phyloP scores from a whole-genome alignment of 768 basidiomycete species.

The Leccinellum rugosiceps region DNA sequence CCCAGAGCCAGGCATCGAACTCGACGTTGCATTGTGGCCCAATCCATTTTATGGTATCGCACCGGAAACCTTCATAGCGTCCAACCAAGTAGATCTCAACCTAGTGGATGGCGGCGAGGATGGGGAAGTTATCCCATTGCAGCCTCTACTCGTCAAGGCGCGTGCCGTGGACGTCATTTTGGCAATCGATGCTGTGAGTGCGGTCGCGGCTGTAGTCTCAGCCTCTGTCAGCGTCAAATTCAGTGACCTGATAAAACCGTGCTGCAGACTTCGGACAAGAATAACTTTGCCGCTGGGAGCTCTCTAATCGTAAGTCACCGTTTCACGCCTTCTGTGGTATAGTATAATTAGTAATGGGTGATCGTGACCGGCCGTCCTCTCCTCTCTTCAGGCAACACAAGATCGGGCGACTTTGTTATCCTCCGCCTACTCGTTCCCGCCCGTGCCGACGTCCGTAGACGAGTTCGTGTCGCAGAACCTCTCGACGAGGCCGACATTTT shows the following conservation, averaged over 20 bases:
- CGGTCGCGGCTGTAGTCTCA: not conserved
- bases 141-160: slow-evolving; percentile 46
- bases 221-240: no score
- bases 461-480: slow-evolving; percentile 38
- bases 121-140: slow-evolving; percentile 44
- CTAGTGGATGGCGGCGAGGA: slow-evolving; percentile 43
- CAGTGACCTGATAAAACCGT: not conserved
- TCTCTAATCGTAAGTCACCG: slow-evolving; percentile 25
- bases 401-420: slow-evolving; percentile 39
- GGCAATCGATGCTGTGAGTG: slow-evolving; percentile 43
- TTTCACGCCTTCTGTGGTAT: not conserved
- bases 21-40: slow-evolving; percentile 33
- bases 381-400: slow-evolving; percentile 24
- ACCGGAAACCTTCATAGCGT: slow-evolving; percentile 32
- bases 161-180: slow-evolving; percentile 49
- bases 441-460: slow-evolving; percentile 24
- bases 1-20: slow-evolving; percentile 25
- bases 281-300: slow-evolving; percentile 22
- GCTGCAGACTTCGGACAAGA: not conserved
- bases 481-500: slow-evolving; percentile 41
- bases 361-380: not conserved
- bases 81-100: slow-evolving; percentile 30
- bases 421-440: slow-evolving; percentile 32
- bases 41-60: slow-evolving; percentile 39
- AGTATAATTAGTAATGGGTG: not conserved